Evolutionary conservation across 208 protist species (phyloP), one percentile per base, ranked within the genome.

Genomic region (Acanthamoeba triangularis): DNA sequence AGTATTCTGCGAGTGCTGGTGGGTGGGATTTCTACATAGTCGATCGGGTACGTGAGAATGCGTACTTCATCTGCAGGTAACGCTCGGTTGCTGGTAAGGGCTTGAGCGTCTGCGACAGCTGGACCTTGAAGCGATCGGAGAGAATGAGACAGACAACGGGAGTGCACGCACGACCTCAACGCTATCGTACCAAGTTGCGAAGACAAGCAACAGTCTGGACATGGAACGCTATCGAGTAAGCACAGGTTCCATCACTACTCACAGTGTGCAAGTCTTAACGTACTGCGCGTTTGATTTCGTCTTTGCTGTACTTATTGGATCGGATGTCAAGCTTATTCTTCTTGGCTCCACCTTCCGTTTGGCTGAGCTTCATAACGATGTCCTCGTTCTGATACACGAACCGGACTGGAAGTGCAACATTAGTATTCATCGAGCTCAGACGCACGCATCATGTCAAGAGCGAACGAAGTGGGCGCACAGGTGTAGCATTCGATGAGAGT

Each of bases 21-120:
- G 52, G 13, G 52, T 13, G n/a, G 20, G 33, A 47, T 35, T 37
- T 78, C 63, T 72, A 13, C 10, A 13, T 10, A 13, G 25, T 30
- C 25, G 61, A 33, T 28, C 28, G 61, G 16, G 52, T 18, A 84
- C 0, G 25, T 2, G 74, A 90, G 85, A 33, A 25, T 20, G 69
- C 33, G 63, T 72, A 92, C 85, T 92, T 92, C 85, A 92, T 92
- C 30, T 92, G 85, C 18, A 92, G 37, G 54, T 92, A 92, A 44
- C 85, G 85, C 33, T 92, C 85, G 16, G 35, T 92, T 25, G 78
- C 78, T 7, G 54, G 85, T 37, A 92, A 74, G 25, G 85, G 85
- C n/a, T 92, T 92, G 14, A 92, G 33, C 4, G 85, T 92, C 18
- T 92, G 85, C 47, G 85, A 92, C 11, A 92, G 63, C n/a, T 92